A percentile compares a stretch with the other conserved stretches of the same genome.
Conservation (phyloP, 805 yeast species). For the Peterozyma toletana region DNA sequence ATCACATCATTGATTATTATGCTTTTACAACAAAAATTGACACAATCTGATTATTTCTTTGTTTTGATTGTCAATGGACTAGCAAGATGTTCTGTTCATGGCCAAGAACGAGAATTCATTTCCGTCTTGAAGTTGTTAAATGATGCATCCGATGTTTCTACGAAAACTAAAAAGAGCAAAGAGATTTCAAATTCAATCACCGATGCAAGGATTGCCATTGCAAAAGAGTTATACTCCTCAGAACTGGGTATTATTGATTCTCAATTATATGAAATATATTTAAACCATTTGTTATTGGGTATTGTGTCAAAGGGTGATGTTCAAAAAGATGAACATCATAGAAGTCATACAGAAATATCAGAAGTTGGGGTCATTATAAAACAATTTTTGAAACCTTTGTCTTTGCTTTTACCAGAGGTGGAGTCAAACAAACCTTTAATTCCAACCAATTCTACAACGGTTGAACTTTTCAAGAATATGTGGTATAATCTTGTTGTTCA, state of each 20-base stretch:
- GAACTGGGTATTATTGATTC: slow-evolving; percentile 16
- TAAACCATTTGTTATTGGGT: slow-evolving; percentile 58
- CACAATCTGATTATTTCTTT: slow-evolving; percentile 45
- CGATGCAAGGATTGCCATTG: slow-evolving; percentile 42
- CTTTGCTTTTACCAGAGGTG: slow-evolving; percentile 60
- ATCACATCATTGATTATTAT: slow-evolving; percentile 75
- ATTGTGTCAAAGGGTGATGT: slow-evolving; percentile 78
- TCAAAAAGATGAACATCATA: slow-evolving; percentile 56
- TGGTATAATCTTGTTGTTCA: slow-evolving; percentile 95
- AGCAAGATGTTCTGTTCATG: slow-evolving; percentile 50
- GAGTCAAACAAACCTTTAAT: slow-evolving; percentile 23
- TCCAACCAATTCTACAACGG: slow-evolving; percentile 39
- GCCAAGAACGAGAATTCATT: slow-evolving; percentile 61
- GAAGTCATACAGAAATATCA: slow-evolving; percentile 67
- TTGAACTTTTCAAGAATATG: slow-evolving; percentile 68
- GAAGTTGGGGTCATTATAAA: slow-evolving; percentile 66
- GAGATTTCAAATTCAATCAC: slow-evolving; percentile 30
- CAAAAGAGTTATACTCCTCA: slow-evolving; percentile 22
- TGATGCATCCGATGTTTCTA: slow-evolving; percentile 37
- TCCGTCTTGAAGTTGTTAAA: slow-evolving; percentile 54
- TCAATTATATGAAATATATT: slow-evolving; percentile 47
- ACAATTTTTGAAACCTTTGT: slow-evolving; percentile 62
- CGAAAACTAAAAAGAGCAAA: slow-evolving; percentile 25
- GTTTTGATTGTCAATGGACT: slow-evolving; percentile 52
- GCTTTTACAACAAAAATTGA: slow-evolving; percentile 71